These are phyloP conservation scores for Carex parvula DNA, from an alignment of 176 grass and related monocot species.

Conservation along the genomic window DNA sequence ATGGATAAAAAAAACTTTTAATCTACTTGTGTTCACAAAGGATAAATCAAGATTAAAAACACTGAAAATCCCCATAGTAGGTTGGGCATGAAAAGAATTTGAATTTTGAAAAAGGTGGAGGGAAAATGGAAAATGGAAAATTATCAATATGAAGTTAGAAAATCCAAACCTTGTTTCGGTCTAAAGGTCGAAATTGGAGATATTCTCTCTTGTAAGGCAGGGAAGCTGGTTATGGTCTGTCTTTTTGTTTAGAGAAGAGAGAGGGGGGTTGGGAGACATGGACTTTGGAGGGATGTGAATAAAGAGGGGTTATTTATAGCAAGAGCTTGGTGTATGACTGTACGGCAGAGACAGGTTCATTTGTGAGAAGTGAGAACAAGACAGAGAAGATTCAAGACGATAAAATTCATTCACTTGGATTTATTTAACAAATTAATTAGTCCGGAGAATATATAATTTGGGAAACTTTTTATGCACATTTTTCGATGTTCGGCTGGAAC, in stretches of 20 bases:
- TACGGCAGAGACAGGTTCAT: neutral
- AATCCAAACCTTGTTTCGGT: neutral
- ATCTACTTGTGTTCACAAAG: neutral
- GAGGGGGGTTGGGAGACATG: neutral
- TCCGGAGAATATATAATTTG: neutral
- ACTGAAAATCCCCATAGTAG: neutral
- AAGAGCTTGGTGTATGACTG: neutral
- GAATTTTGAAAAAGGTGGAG: neutral
- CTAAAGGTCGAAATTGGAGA: neutral
- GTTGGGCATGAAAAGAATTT: neutral
- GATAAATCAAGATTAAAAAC: neutral
- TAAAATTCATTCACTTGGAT: neutral
- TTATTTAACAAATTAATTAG: neutral
- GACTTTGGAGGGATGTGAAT: slow-evolving; percentile 4
- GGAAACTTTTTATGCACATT: neutral
- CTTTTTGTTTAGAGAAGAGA: neutral
- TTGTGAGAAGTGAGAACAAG: neutral
- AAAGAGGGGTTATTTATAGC: slow-evolving; percentile 5
- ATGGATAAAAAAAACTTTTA: neutral
- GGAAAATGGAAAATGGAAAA: slow-evolving; percentile 14
- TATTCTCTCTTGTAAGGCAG: neutral
- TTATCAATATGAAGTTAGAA: neutral
- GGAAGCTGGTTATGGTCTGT: neutral
- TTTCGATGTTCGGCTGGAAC: neutral
- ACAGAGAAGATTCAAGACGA: neutral